phyloP scores from a whole-genome alignment of 305 asterid species.

The Caryopteris hybrid region DNA sequence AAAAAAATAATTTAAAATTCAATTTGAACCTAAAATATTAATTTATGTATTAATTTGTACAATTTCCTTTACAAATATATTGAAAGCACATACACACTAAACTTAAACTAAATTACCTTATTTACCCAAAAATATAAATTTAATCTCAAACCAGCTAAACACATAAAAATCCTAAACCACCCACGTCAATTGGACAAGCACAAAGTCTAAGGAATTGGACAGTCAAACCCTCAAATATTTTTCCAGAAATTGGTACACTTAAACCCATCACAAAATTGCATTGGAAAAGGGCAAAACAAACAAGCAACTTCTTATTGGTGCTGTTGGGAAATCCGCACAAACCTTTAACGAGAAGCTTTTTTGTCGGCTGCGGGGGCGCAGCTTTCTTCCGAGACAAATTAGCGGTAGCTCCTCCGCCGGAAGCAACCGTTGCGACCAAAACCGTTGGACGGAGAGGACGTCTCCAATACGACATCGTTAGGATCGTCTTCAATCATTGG shows the following conservation, averaged over 20 bases:
- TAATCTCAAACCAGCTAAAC: constrained; percentile 2
- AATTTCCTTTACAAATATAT: too few relatives aligned
- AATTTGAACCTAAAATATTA: too few relatives aligned
- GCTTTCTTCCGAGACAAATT: constrained; percentile 70
- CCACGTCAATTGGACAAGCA: constrained; percentile 11
- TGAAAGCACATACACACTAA: neutral
- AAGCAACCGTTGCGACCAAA: constrained; percentile 37
- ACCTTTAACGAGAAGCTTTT: constrained; percentile 64
- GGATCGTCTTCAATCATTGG: constrained; percentile 59
- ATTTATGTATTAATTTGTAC: too few relatives aligned
- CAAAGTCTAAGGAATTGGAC: neutral
- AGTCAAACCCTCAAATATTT: constrained; percentile 1
- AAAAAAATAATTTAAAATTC: too few relatives aligned
- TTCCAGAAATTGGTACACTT: neutral
- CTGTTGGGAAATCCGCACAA: too few relatives aligned
- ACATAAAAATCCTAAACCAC: constrained; percentile 27
- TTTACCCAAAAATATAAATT: neutral
- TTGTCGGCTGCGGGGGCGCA: constrained; percentile 63
- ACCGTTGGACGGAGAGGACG: constrained; percentile 35
- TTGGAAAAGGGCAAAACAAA: neutral
- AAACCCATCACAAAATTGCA: constrained; percentile 3
- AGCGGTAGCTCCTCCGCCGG: constrained; percentile 50
- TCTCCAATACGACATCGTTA: constrained; percentile 36
- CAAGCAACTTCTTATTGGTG: too few relatives aligned
- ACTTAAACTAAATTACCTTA: constrained; percentile 8